Conservation (phyloP, 805 yeast genomes). For the Barnettozyma vustinii region DNA sequence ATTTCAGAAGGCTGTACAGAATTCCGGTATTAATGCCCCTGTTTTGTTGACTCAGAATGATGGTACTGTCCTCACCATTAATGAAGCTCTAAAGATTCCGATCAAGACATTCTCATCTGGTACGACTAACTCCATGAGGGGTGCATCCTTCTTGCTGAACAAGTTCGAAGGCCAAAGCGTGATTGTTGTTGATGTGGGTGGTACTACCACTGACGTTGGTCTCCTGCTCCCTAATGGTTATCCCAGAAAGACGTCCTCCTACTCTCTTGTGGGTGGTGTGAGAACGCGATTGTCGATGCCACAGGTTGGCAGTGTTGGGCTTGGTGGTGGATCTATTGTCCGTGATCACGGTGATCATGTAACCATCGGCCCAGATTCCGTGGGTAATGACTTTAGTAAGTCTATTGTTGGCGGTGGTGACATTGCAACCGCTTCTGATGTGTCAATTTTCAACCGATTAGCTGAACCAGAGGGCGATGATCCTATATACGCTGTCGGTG, state of each 20-base stretch:
- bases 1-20: conserved; percentile 33
- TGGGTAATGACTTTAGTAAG: conserved; percentile 35
- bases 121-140: conserved; percentile 45
- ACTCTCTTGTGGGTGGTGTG: conserved; percentile 42
- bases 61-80: conserved; percentile 40
- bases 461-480: conserved; percentile 5
- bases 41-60: conserved; percentile 38
- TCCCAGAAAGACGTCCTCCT: conserved; percentile 42
- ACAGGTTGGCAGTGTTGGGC: conserved; percentile 44
- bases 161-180: conserved; percentile 23
- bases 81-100: conserved; percentile 37
- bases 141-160: conserved; percentile 37
- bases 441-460: conserved; percentile 25
- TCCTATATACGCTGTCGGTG: conserved; percentile 25
- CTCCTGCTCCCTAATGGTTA: conserved; percentile 39
- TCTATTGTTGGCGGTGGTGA: conserved; percentile 41
- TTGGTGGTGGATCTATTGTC: conserved; percentile 48
- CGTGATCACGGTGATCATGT: conserved; percentile 23
- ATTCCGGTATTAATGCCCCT: conserved; percentile 32
- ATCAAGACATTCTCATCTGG: conserved; percentile 46
- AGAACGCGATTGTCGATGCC: conserved; percentile 46
- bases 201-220: conserved; percentile 47
- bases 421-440: conserved; percentile 34
- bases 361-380: conserved; percentile 46
- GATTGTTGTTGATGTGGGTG: conserved; percentile 44